Evolutionary conservation across 192 early-diverging fungal species (phyloP).

Genomic region (Borealophlyctis nickersoniae): DNA sequence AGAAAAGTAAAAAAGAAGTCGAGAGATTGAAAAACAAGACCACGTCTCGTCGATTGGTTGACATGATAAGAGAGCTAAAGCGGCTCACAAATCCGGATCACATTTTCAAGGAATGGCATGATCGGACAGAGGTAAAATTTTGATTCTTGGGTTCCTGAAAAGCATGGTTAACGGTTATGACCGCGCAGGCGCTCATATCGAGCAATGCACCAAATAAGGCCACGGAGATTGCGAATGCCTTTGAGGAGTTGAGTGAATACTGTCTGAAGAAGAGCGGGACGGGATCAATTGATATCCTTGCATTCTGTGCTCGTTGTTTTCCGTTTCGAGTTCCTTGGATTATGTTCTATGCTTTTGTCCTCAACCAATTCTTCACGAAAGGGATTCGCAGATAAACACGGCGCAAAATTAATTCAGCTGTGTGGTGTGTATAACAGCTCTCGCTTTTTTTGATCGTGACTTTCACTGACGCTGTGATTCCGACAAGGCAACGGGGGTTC

Average conservation of each 20-base stretch:
- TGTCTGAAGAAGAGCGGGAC: slow-evolving; percentile 37
- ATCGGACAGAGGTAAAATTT: slow-evolving; percentile 36
- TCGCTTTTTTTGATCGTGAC: neutral
- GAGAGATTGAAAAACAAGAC: slow-evolving; percentile 30
- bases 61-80: slow-evolving; percentile 61
- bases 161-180: too few relatives aligned
- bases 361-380: neutral
- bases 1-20: slow-evolving; percentile 24
- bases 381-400: slow-evolving; percentile 40
- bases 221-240: slow-evolving; percentile 38
- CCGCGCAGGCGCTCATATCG: slow-evolving; percentile 16
- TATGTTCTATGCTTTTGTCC: slow-evolving; percentile 1
- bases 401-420: slow-evolving; percentile 34
- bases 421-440: slow-evolving; percentile 28
- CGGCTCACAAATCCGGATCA: slow-evolving; percentile 68
- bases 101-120: slow-evolving; percentile 66
- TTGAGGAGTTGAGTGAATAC: slow-evolving; percentile 50
- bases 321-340: neutral
- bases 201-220: slow-evolving; percentile 20
- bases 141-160: too few relatives aligned
- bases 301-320: neutral
- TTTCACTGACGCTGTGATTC: slow-evolving; percentile 4
- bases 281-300: slow-evolving; percentile 25
- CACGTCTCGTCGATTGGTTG: slow-evolving; percentile 47
- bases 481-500: slow-evolving; percentile 50